Evolutionary conservation across 306 rosid species (phyloP), one percentile per base, ranked within the genome.

Genomic region (Cicer cuneatum): DNA sequence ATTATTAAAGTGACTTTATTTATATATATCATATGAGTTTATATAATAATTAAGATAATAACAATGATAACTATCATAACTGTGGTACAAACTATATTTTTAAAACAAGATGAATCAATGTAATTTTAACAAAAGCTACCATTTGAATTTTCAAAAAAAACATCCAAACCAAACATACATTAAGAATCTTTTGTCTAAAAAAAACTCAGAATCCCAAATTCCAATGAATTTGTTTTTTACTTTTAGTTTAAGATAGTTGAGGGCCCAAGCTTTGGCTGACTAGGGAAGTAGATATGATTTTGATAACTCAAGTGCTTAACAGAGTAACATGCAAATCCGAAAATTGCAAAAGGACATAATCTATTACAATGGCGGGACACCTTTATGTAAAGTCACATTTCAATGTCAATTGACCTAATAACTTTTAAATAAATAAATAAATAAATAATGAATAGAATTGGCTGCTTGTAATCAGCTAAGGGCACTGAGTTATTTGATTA

Each of bases 301-400:
- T 67, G 72, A 74, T 69, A 69, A 63, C 9, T 71, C 43, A 18
- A 21, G 78, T 63, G 54, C 68, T 62, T 63, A 80, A 46, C 71
- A 67, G 74, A 80, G 56, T 14, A 61, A 39, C 73, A 51, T 48
- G 45, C 48, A 66, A 66, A 61, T 80, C 43, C 67, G 11, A 72
- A 65, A 64, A n/a, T 45, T 71, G 76, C 77, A 76, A 80, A 80
- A 52, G 39, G 83, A 69, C 80, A 73, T 42, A 72, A 45, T 76
- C 84, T 39, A 80, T 76, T 62, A 62, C 46, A 77, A 61, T 75
- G 56, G 74, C 4, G 85, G 83, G 83, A 69, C 85, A 76, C 70
- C 74, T 75, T 66, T 58, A 40, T 16, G 66, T 77, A 72, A 77
- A 76, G 83, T 73, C 75, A 53, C 81, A 80, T 72, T 68, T 76